Evolutionary conservation across 805 yeast genomes (phyloP), one percentile per base, ranked within the genome.

Genomic region (Myxozyma neotropica): DNA sequence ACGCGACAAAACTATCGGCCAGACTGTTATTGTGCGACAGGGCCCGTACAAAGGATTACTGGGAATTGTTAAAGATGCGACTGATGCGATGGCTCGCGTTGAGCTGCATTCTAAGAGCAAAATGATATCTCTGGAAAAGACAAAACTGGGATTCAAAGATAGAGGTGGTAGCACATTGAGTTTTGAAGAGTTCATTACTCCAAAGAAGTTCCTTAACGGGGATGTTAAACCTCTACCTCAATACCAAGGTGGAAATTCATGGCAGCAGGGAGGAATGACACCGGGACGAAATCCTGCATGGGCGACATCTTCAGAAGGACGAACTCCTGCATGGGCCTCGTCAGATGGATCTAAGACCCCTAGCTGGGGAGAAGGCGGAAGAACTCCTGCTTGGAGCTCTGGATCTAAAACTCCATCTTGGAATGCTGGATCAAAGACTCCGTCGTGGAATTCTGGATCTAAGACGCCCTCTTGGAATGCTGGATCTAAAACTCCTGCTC

Each of bases 11-110:
- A 83, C 95, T 29, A 70, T 94, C 38, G 88, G 89, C 67, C 90
- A 89, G 70, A 87, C 87, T 59, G 97, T 94, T 23, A 83, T 90
- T 65, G 88, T 94, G 50, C 83, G 89, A 39, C 85, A 88, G 70
- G 90, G 97, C n/a, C 94, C 96, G 31, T 90, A 93, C 73, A 94
- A 94, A 76, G 98, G 99, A 47, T 84, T 90, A 67, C 85, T 87
- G 77, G 99, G 99, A 72, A 88, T 89, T 65, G 89, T 94, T 44
- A 87, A 88, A 67, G 98, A 94, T 71, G 90, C 96, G 8, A 94
- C 90, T 68, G 99, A 95, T 63, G 87, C 87, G 13, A 83, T 81
- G 67, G 98, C 97, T 1, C 83, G 97, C 61, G 89, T 94, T 45
- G 99, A 94, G 75, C 80, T 94, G 65, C 98, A 94, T 73, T 89